Evolutionary conservation across 768 basidiomycete genomes (phyloP).

Genomic region (Lentinula lateritia): DNA sequence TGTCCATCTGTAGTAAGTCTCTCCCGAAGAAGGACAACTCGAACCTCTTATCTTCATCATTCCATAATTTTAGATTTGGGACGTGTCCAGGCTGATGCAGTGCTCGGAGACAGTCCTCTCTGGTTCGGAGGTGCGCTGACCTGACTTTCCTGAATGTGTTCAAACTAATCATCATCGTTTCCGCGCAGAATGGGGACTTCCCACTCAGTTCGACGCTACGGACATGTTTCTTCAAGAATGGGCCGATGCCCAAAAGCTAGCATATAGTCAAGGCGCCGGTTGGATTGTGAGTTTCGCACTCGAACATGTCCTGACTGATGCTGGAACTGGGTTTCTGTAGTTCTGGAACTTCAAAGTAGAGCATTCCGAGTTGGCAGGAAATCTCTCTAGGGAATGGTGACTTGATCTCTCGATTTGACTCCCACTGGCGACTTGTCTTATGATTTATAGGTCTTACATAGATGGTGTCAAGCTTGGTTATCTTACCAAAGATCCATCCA

Average conservation of each 20-base stretch:
- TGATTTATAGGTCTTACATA: slow-evolving; percentile 57
- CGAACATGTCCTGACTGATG: neutral
- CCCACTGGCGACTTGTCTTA: neutral
- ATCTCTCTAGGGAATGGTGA: slow-evolving; percentile 62
- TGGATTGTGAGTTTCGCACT: slow-evolving; percentile 51
- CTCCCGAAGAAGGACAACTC: neutral
- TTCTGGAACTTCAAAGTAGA: slow-evolving; percentile 79
- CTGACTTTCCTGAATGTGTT: neutral
- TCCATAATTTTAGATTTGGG: slow-evolving; percentile 42
- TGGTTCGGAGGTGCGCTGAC: slow-evolving; percentile 36
- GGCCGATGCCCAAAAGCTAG: slow-evolving; percentile 73
- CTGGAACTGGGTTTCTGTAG: slow-evolving; percentile 18
- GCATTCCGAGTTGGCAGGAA: slow-evolving; percentile 42
- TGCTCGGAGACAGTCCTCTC: slow-evolving; percentile 39
- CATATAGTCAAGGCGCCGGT: slow-evolving; percentile 54
- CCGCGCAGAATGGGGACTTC: slow-evolving; percentile 24
- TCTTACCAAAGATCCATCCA: slow-evolving; percentile 58
- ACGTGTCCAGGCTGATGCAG: slow-evolving; percentile 44
- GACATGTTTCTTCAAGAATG: slow-evolving; percentile 58
- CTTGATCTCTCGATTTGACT: slow-evolving; percentile 9
- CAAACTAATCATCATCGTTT: neutral
- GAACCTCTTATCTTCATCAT: neutral
- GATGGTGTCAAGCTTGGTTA: slow-evolving; percentile 55
- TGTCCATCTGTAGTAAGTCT: slow-evolving; percentile 61
- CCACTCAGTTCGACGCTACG: slow-evolving; percentile 60